These are phyloP conservation scores for Raffaelea deltoideospora DNA, from an alignment of 2,329 filamentous ascomycete genomes.

Conservation along the genomic window DNA sequence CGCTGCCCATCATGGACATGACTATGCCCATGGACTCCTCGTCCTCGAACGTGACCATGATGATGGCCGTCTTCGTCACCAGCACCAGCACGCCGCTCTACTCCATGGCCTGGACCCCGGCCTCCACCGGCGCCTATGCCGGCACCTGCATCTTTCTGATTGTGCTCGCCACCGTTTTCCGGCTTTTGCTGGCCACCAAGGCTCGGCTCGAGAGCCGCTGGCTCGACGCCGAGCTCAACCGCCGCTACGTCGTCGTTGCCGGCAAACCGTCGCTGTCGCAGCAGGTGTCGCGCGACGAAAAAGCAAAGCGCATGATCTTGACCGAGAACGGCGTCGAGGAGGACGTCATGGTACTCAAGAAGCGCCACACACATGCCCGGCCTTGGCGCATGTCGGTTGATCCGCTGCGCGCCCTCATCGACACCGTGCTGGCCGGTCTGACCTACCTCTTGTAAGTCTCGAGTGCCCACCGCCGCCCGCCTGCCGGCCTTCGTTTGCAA, in stretches of 20 bases:
- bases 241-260: conserved; percentile 62
- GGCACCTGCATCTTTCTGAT: conserved; percentile 88
- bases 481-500: not conserved
- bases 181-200: conserved; percentile 58
- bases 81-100: conserved; percentile 33
- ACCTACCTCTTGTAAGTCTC: conserved; percentile 81
- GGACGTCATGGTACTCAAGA: conserved; percentile 57
- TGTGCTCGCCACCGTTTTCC: conserved; percentile 53
- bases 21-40: conserved; percentile 4
- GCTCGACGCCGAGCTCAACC: conserved; percentile 54
- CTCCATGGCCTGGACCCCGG: conserved; percentile 59
- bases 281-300: conserved; percentile 40
- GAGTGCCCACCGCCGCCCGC: too few species aligned
- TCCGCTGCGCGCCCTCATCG: conserved; percentile 54
- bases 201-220: conserved; percentile 47
- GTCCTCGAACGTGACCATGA: conserved; percentile 4
- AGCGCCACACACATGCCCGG: conserved; percentile 32
- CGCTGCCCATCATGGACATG: conserved; percentile 3
- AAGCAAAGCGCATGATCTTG: conserved; percentile 48
- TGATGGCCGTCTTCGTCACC: conserved; percentile 40
- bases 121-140: conserved; percentile 55
- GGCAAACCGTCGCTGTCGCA: conserved; percentile 46
- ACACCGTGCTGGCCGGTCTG: conserved; percentile 58
- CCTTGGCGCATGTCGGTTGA: conserved; percentile 78
- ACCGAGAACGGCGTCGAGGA: conserved; percentile 67